Evolutionary conservation across 2,329 filamentous ascomycete genomes (phyloP).

Genomic region (Cercospora berteroae): DNA sequence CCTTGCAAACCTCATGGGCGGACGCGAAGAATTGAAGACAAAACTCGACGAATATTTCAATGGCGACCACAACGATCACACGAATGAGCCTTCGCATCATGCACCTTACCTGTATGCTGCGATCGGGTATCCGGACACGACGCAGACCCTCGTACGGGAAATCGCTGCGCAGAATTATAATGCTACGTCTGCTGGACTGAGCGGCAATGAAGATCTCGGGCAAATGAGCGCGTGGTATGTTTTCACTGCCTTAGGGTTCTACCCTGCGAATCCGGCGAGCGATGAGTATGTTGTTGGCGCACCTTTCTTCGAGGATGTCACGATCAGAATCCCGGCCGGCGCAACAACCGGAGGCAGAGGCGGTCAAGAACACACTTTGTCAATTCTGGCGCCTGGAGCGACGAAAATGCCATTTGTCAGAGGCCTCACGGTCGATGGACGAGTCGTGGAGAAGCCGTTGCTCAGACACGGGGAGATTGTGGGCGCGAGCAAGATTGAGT

Average conservation of each 20-base stretch:
- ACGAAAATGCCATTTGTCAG: slow-evolving; percentile 44
- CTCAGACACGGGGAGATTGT: slow-evolving; percentile 46
- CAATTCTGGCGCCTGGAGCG: slow-evolving; percentile 46
- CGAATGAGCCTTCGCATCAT: slow-evolving; percentile 51
- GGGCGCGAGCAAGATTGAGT: slow-evolving; percentile 41
- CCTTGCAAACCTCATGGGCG: slow-evolving; percentile 44
- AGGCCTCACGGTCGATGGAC: slow-evolving; percentile 45
- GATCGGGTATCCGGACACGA: slow-evolving; percentile 42
- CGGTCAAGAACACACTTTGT: slow-evolving; percentile 33
- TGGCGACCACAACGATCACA: slow-evolving; percentile 49
- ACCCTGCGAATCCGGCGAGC: slow-evolving; percentile 47
- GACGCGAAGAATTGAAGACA: slow-evolving; percentile 40
- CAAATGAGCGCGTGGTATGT: slow-evolving; percentile 54
- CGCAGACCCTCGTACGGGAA: slow-evolving; percentile 42
- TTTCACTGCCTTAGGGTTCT: slow-evolving; percentile 50
- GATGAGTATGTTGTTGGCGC: slow-evolving; percentile 49
- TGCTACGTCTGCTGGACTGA: slow-evolving; percentile 47
- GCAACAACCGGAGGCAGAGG: slow-evolving; percentile 33
- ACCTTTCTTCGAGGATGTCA: slow-evolving; percentile 49
- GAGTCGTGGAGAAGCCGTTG: slow-evolving; percentile 36
- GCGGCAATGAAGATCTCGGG: slow-evolving; percentile 51
- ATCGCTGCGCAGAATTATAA: slow-evolving; percentile 48
- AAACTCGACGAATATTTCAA: slow-evolving; percentile 49
- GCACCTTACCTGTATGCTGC: slow-evolving; percentile 49
- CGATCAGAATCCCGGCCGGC: slow-evolving; percentile 41